Base-by-base conservation (phyloP, 2,329 filamentous ascomycete genomes). In the Phyllosticta capitalensis region DNA sequence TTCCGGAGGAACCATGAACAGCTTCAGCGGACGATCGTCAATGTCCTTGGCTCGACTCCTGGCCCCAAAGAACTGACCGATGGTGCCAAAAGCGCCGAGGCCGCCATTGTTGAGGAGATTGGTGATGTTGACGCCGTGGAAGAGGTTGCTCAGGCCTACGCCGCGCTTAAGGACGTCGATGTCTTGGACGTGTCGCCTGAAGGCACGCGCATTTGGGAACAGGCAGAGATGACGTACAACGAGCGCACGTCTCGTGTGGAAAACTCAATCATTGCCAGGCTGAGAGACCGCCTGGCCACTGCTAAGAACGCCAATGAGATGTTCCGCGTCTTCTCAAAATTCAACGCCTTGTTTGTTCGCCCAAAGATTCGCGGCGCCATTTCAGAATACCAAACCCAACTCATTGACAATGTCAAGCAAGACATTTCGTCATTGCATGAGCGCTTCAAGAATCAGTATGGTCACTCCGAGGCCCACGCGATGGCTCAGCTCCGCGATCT, bases 301-400 rank as follows among this genome's bases (percentile, higher is more conserved):
- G 92, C 94, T 12, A 96, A 95, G 79, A 96, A 91, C 63, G 94
- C 94, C 49, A 97, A 95, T 70, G 95, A 99, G 75, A 99, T 99
- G 94, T 99, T 99, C 74, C 89, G 95, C 58, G 94, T 99, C 63
- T 99, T 99, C 73, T 97, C 94, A 57, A 97, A 97, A 72, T 99
- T 99, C 82, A 99, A 99, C 71, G 94, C 94, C 1, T 85, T 99
- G 28, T 95, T 99, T 67, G 92, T 99, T 60, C 86, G 94, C 61
- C 94, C 94, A n/a, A 99, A 99, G 80, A 97, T 99, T 75, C 87
- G 94, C 65, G 92, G 95, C 65, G 95, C 94, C 59, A 99, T 99
- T 68, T 89, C 91, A 51, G 92, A 99, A 75, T 99, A 99, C 71
- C 94, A 99, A 74, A 94, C 92, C 4, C 92, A 96, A 74, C 85